These are phyloP conservation scores for Fraxinus sp. DNA, from an alignment of 305 asterid genomes.

Conservation along the genomic window DNA sequence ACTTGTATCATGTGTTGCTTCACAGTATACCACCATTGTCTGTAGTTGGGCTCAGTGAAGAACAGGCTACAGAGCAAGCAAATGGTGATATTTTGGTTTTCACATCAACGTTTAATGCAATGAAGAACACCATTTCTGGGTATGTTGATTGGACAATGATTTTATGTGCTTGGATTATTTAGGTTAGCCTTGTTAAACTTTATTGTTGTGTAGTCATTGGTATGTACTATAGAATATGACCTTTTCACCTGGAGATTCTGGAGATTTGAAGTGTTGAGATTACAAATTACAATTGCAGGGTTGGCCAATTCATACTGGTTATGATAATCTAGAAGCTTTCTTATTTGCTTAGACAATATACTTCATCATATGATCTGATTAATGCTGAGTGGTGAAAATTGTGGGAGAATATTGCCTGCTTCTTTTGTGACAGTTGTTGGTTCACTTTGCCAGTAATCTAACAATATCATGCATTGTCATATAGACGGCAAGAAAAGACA, in stretches of 20 bases:
- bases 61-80: constrained; percentile 78
- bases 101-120: constrained; percentile 91
- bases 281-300: neutral
- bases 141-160: constrained; percentile 29
- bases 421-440: neutral
- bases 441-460: neutral
- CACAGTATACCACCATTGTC: constrained; percentile 97
- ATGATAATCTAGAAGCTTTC: neutral
- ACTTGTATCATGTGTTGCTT: constrained; percentile 28
- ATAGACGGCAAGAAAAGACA: constrained; percentile 88
- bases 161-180: constrained; percentile 10
- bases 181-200: neutral
- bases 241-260: neutral
- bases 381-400: neutral
- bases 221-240: neutral
- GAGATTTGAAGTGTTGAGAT: neutral
- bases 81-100: constrained; percentile 74
- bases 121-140: constrained; percentile 99
- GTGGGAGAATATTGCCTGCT: neutral
- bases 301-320: neutral
- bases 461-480: constrained; percentile 4
- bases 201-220: neutral
- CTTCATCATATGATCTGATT: neutral
- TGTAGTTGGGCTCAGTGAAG: constrained; percentile 89
- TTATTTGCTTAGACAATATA: neutral